Conservation (phyloP, 1,284 basidiomycete genomes). For the Cryptococcus jaspeensis region DNA sequence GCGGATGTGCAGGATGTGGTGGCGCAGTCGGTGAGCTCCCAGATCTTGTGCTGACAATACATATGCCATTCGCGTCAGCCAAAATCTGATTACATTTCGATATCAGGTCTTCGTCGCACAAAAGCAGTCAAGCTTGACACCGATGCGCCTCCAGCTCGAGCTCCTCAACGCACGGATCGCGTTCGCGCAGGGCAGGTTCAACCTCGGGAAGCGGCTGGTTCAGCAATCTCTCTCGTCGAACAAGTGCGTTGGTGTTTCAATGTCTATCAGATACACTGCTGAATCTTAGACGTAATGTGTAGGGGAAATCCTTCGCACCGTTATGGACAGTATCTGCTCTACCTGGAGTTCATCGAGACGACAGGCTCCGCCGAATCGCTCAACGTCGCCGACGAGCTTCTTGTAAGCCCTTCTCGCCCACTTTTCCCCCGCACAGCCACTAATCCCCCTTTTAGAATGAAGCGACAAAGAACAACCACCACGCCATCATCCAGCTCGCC, state of each 20-base stretch:
- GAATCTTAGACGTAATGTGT: too few species aligned
- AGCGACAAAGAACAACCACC: conserved; percentile 20
- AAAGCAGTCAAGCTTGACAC: conserved; percentile 20
- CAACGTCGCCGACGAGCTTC: conserved; percentile 19
- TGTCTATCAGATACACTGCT: too few species aligned
- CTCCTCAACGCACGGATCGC: conserved; percentile 25
- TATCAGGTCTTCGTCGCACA: conserved; percentile 23
- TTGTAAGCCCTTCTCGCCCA: conserved; percentile 19
- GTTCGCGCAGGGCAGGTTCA: conserved; percentile 26
- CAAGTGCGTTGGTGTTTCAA: conserved; percentile 16
- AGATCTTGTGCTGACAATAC: too few species aligned
- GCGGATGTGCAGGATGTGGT: conserved; percentile 27
- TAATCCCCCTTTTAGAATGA: conserved; percentile 14
- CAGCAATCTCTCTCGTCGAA: conserved; percentile 21
- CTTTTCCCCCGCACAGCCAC: neutral
- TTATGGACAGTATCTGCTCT: conserved; percentile 30
- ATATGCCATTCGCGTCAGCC: neutral
- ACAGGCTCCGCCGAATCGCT: conserved; percentile 24
- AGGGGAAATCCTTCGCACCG: conserved; percentile 20
- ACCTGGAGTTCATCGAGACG: conserved; percentile 23
- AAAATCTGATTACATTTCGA: neutral
- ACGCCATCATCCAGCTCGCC: conserved; percentile 25
- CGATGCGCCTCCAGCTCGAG: conserved; percentile 25
- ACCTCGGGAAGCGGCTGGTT: conserved; percentile 27
- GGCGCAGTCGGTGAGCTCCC: conserved; percentile 19